Evolutionary conservation across 1,284 basidiomycete genomes (phyloP), one percentile per base, ranked within the genome.

Genomic region (Cutaneotrichosporon sp.): DNA sequence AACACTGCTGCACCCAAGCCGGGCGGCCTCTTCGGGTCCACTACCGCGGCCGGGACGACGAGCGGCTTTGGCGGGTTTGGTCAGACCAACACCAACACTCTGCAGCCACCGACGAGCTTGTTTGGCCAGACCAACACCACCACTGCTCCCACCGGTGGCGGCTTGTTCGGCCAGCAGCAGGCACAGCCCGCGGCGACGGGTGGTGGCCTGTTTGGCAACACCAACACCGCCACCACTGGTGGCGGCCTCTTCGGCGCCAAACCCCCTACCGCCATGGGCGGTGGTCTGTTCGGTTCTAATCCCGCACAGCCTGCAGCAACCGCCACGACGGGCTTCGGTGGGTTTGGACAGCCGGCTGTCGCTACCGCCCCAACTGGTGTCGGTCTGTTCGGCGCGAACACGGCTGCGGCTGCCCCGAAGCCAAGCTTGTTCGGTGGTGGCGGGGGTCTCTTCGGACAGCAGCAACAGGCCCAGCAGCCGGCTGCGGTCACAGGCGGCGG

Each of bases 11-110:
- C 64, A 21, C 58, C 66, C 9, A 59, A 52, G 49, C 72, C 81
- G 5, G 76, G 76, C 61, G 81, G 84, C 57, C 74, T 89, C 18
- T 89, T 90, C 70, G 77, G 75, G 16, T 36, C 72, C 4, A 77
- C 76, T 64, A 58, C 30, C 62, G 58, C 30, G 58, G 63, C n/a
- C 56, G 66, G 40, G 38, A 6, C 56, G 7, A 18, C 67, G 63
- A 49, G 55, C 50, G 14, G 67, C 42, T 60, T 67, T 66, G 16
- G 64, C 70, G n/a, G 68, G 56, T 77, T 77, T 55, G 77, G 77
- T n/a, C 56, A 66, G 16, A 38, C 36, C 21, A 56, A 56, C 55
- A 60, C 26, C 64, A 64, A 50, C 65, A 64, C 52, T 55, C 34
- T 4, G 31, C 65, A 21, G 56, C 61, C 34, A 11, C 57, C 68